Evolutionary conservation across 176 grass and related monocot species (phyloP).

Genomic region (Triticum urartu): DNA sequence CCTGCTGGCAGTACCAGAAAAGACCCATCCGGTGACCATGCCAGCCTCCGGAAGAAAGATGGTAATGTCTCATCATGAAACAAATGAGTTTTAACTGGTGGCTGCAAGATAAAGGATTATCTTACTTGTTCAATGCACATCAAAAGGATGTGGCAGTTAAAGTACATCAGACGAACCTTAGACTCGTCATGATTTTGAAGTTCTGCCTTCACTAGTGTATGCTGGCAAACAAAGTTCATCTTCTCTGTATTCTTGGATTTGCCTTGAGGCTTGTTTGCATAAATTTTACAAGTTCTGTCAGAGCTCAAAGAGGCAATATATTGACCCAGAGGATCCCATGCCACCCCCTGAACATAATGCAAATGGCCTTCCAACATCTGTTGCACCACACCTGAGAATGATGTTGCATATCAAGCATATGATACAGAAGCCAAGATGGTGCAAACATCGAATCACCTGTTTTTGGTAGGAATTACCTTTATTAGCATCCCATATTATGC

Average conservation of each 20-base stretch:
- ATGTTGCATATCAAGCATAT: slow-evolving; percentile 15
- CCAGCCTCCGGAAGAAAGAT: slow-evolving; percentile 93
- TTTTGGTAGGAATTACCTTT: slow-evolving; percentile 58
- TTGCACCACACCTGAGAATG: slow-evolving; percentile 57
- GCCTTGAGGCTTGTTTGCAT: slow-evolving; percentile 82
- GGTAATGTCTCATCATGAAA: slow-evolving; percentile 97
- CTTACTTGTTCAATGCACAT: neutral
- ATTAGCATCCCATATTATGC: slow-evolving; percentile 91
- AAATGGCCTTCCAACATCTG: slow-evolving; percentile 91
- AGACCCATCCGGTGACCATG: slow-evolving; percentile 96
- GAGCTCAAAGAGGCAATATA: slow-evolving; percentile 93
- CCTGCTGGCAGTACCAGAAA: slow-evolving; percentile 92
- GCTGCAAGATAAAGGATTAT: slow-evolving; percentile 49
- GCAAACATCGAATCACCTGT: neutral
- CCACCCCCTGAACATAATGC: slow-evolving; percentile 98
- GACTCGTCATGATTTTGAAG: slow-evolving; percentile 63
- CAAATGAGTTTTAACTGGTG: slow-evolving; percentile 65
- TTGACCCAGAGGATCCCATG: slow-evolving; percentile 92
- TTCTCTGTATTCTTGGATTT: slow-evolving; percentile 69
- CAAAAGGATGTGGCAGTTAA: slow-evolving; percentile 2
- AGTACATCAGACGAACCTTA: slow-evolving; percentile 56
- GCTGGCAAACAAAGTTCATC: slow-evolving; percentile 86
- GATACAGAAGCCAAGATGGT: neutral
- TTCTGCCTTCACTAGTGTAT: slow-evolving; percentile 67
- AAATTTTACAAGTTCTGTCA: slow-evolving; percentile 88